Conservation (phyloP, 371 early-diverging fungal genomes). For the Syncephalastrum sp. region DNA sequence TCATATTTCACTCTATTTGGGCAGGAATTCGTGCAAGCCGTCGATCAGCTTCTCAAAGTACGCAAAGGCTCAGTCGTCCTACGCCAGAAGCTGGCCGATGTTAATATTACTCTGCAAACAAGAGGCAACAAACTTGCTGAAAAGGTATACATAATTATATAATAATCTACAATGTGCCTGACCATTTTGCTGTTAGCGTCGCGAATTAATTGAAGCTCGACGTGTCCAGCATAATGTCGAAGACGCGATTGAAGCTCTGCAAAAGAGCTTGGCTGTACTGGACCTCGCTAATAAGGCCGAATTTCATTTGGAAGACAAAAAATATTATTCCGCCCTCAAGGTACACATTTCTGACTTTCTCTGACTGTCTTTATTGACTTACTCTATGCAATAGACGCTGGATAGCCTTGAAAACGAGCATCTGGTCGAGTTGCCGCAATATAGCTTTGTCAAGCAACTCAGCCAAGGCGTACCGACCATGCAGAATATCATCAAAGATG, state of each 20-base stretch:
- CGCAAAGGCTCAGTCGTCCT: conserved; percentile 84
- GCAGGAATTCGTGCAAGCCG: conserved; percentile 94
- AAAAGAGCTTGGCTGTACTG: conserved; percentile 82
- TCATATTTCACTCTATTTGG: not conserved
- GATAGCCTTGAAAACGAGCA: conserved; percentile 75
- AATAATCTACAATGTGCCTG: not conserved
- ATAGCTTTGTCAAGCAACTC: conserved; percentile 77
- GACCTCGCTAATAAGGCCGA: conserved; percentile 87
- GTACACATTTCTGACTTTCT: conserved; percentile 28
- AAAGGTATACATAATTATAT: conserved; percentile 52
- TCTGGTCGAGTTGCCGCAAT: conserved; percentile 67
- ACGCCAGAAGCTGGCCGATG: conserved; percentile 78
- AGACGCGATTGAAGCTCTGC: conserved; percentile 78
- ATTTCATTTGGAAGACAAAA: conserved; percentile 73
- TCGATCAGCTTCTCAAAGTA: conserved; percentile 94
- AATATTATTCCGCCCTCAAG: conserved; percentile 90
- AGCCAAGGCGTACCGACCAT: conserved; percentile 83
- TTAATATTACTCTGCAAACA: conserved; percentile 83
- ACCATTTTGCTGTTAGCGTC: conserved; percentile 63
- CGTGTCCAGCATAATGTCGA: conserved; percentile 88
- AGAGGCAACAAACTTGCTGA: conserved; percentile 77
- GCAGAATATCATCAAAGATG: conserved; percentile 79
- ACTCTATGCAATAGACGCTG: conserved; percentile 56
- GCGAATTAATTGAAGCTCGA: conserved; percentile 83
- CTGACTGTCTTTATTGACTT: not conserved